Evolutionary conservation across 257 asterid species (phyloP), one percentile per base, ranked within the genome.

Genomic region (Solanum paucissectum): DNA sequence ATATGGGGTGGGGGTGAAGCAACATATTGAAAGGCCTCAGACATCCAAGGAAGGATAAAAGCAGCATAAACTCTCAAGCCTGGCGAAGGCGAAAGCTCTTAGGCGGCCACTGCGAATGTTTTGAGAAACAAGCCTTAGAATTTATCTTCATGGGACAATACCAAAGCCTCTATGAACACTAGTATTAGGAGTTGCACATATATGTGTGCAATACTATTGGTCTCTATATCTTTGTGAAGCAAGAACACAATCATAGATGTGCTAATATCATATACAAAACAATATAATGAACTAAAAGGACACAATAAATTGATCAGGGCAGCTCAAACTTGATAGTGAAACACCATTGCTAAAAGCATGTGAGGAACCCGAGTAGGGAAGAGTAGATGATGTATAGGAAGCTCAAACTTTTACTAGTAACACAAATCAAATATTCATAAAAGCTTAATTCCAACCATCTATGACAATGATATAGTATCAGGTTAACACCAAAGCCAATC

Each of bases 21-120:
- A 62, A 23, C 32, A 62, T 10, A 10, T 9, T 16, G 12, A 18
- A 72, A 72, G 21, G 79, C 44, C 92, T 94, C 96, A 94, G 95
- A 92, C 96, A 93, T 94, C 98, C 96, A 92, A 94, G 96, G 98
- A 94, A 94, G 94, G 98, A 93, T 42, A 91, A 12, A 84, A 89
- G 81, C 96, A 93, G 94, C 98, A 92, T 6, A 52, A 83, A 87
- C 96, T 94, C 96, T 94, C 98, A 88, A 93, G 96, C 97, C 96
- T 68, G 94, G 95, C 95, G 93, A 91, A 92, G 94, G 95, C 95
- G 94, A 93, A 92, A 93, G 94, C 90, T 75, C 93, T 94, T 71
- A 92, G 95, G 86, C 94, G 93, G 96, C 96, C 94, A 94, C 97
- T 92, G 95, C 95, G 93, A 93, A 94, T 94, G 94, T 83, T 44